Base-by-base conservation (phyloP, 83 land plant species). In the Picea abies region DNA sequence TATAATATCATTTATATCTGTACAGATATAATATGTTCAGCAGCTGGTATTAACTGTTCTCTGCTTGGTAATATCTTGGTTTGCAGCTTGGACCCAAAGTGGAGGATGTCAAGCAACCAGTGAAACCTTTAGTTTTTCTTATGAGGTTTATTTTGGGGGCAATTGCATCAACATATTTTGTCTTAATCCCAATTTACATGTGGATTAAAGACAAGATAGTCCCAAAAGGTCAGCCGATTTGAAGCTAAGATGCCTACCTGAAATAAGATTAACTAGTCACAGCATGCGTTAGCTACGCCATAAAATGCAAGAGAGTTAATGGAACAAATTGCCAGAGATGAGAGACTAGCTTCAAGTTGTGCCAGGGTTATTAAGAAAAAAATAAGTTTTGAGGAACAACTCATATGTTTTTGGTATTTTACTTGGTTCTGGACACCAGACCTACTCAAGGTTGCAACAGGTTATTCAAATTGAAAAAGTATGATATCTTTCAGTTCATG, bases 161-260 rank as follows among this genome's bases (percentile, higher is more conserved):
- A 60, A 60, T 96, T 64, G 97, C 97, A n/a, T 90, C 92, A 32
- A 63, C 91, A 25, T 97, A 97, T 83, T 97, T 83, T 82, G 97
- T 96, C 12, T 79, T 97, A 80, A 92, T 97, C 65, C 99, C 99
- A 1, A 92, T 97, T 70, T 97, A 97, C 84, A 97, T 97, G 99
- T 97, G 99, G 99, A 76, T 96, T 58, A 97, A 97, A 83, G 98
- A 97, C 90, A 86, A 88, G 86, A 83, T 97, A 60, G 90, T 93
- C 26, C 99, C 99, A 14, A 90, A 97, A 84, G 99, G 98, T 10
- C 88, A 79, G 83, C 97, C 97, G 9, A 96, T 97, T 80, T 96
- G 85, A 91, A 79, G 58, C 15, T 17, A 47, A 22, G 67, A 63
- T 79, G 66, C 47, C 67, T 25, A 52, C 10, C 56, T 52, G 56